Base-by-base conservation (phyloP, 2,329 filamentous ascomycete genomes). In the Delphinella strobiligena region DNA sequence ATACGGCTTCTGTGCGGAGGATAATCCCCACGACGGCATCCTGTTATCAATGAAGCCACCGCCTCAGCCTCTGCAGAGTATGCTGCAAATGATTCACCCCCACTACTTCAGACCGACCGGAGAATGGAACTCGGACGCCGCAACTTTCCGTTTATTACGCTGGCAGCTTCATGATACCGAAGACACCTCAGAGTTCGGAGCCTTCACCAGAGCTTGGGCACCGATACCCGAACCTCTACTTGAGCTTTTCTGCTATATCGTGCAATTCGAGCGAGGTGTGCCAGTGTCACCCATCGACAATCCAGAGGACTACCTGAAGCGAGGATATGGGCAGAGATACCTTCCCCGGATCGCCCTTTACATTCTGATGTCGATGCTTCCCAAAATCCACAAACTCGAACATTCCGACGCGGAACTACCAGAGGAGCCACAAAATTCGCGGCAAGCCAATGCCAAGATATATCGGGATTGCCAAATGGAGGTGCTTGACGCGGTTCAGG, bases 1-100 rank as follows among this genome's bases (percentile, higher is more conserved):
- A 3, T 73, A 73, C 41, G 69, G 69, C 3, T 72, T 72, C 51
- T 66, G 62, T 42, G 56, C 69, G 11, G 50, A 52, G 4, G 46
- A 63, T 31, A 72, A 71, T 30, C 64, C 64, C 0, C 58, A 63
- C 31, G 69, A 72, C 46, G 58, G 61, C 35, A 61, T 68, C 7
- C 52, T 63, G 7, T 48, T 69, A 32, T 61, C 61, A 15, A 53
- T 68, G 8, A 59, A 56, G 36, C 51, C 56, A 8, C 59, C 66
- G 12, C 58, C 60, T 4, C 51, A 53, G n/a, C 45, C 51, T 3
- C 49, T 62, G n/a, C 58, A 61, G 35, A 39, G 40, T 11, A 46
- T 53, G 11, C 47, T 63, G 14, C 48, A 47, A 18, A 24, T 27
- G 2, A 40, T 50, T 3, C 56, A 57, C 30, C 51, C 57, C 4